These are phyloP conservation scores for Alternaria solani DNA, from an alignment of 2,329 filamentous ascomycete genomes.

Conservation along the genomic window DNA sequence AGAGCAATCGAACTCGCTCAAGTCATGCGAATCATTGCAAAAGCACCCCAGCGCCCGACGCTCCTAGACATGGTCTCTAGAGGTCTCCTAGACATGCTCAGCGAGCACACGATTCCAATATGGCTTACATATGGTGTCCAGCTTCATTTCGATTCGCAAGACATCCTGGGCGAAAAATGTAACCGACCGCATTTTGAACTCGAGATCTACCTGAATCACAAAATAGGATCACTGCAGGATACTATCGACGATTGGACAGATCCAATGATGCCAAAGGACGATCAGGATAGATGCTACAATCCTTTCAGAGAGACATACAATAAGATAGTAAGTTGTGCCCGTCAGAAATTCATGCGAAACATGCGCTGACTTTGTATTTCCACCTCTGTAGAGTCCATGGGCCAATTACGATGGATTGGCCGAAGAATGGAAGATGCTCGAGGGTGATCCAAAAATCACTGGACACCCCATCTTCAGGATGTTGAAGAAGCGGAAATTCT, in stretches of 20 bases:
- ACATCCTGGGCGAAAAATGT: slow-evolving; percentile 2
- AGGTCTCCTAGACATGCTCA: slow-evolving; percentile 1
- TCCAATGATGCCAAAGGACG: not conserved
- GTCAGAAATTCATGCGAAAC: no score
- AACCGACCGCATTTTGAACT: no score
- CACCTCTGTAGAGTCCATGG: not conserved
- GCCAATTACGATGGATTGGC: not conserved
- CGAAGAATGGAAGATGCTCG: not conserved
- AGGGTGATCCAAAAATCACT: not conserved
- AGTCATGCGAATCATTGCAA: not conserved
- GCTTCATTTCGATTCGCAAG: slow-evolving; percentile 6
- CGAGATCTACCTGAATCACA: not conserved
- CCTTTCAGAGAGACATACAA: not conserved
- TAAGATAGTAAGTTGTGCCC: not conserved
- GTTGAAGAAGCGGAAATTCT: not conserved
- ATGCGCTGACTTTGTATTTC: no score
- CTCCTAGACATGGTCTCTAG: slow-evolving; percentile 2
- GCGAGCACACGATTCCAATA: not conserved
- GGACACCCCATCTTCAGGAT: not conserved
- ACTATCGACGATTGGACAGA: not conserved
- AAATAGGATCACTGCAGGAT: not conserved
- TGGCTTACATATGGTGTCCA: slow-evolving; percentile 7
- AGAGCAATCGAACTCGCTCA: not conserved
- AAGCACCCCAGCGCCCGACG: not conserved
- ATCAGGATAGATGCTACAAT: not conserved